Conservation (phyloP, 306 rosid genomes). For the Erythrophleum fordii region DNA sequence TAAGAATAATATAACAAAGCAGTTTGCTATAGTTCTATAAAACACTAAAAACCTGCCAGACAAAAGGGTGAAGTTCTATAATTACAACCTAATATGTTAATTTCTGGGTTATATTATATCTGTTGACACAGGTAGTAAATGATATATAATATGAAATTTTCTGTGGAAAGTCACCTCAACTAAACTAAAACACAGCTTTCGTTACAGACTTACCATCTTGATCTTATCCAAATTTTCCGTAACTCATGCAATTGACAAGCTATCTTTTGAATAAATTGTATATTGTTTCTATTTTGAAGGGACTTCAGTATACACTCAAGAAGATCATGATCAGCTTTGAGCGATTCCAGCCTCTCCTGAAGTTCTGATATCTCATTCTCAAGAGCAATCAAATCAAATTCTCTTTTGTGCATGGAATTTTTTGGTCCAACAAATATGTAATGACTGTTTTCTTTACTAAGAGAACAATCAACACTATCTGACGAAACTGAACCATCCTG, state of each 20-base stretch:
- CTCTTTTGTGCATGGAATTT: constrained; percentile 33
- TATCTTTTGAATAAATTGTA: constrained; percentile 50
- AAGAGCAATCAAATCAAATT: constrained; percentile 53
- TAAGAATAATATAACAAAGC: background rate
- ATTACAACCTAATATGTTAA: background rate
- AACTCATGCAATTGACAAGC: constrained; percentile 54
- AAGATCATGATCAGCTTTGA: constrained; percentile 57
- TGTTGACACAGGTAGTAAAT: background rate
- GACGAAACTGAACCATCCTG: constrained; percentile 39
- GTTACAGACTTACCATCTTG: constrained; percentile 36
- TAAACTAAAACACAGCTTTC: background rate
- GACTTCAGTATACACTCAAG: constrained; percentile 51
- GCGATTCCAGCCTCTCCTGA: constrained; percentile 54
- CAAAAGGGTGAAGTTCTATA: background rate
- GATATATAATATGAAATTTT: background rate
- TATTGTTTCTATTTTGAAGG: constrained; percentile 45
- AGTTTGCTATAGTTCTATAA: background rate
- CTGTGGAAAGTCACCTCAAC: background rate
- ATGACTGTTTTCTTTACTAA: constrained; percentile 33
- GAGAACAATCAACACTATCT: constrained; percentile 41
- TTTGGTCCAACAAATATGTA: constrained; percentile 26
- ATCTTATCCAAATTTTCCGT: constrained; percentile 46
- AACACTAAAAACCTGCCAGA: background rate
- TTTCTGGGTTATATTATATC: background rate
- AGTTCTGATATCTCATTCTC: constrained; percentile 61